These are phyloP conservation scores for Syzygium syzygioides DNA, from an alignment of 441 rosid species.

Conservation along the genomic window DNA sequence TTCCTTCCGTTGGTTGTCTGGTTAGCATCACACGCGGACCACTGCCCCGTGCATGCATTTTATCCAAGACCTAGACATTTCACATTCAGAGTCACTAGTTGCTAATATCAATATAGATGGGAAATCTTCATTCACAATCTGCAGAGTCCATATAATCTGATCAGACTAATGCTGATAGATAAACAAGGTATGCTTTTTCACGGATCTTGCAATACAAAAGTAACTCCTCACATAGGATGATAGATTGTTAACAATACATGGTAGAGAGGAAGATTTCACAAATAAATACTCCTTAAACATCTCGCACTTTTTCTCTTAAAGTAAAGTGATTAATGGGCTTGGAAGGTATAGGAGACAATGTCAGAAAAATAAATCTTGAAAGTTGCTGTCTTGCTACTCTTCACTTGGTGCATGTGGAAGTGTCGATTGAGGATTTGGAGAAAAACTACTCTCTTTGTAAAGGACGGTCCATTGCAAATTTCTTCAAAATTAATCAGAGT, in stretches of 20 bases:
- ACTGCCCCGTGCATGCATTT: slow-evolving; percentile 82
- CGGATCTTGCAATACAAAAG: not conserved
- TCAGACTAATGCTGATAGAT: not conserved
- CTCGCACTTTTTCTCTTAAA: not conserved
- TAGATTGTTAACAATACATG: not conserved
- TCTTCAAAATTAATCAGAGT: not conserved
- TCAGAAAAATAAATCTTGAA: not conserved
- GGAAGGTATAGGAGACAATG: not conserved
- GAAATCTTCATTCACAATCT: not conserved
- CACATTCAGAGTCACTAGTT: not conserved
- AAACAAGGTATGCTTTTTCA: not conserved
- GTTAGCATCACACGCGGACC: slow-evolving; percentile 92
- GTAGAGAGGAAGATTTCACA: not conserved
- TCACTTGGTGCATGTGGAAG: not conserved
- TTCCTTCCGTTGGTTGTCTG: slow-evolving; percentile 96
- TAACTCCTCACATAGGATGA: not conserved
- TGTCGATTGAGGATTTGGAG: not conserved
- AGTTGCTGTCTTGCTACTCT: not conserved
- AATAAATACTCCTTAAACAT: not conserved
- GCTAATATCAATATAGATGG: not conserved
- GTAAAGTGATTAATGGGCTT: not conserved
- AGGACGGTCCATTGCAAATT: not conserved
- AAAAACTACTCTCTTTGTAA: not conserved
- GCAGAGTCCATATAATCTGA: not conserved
- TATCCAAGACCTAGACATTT: slow-evolving; percentile 22